Base-by-base conservation (phyloP, 805 yeast genomes). In the Ogataea paraovalis region DNA sequence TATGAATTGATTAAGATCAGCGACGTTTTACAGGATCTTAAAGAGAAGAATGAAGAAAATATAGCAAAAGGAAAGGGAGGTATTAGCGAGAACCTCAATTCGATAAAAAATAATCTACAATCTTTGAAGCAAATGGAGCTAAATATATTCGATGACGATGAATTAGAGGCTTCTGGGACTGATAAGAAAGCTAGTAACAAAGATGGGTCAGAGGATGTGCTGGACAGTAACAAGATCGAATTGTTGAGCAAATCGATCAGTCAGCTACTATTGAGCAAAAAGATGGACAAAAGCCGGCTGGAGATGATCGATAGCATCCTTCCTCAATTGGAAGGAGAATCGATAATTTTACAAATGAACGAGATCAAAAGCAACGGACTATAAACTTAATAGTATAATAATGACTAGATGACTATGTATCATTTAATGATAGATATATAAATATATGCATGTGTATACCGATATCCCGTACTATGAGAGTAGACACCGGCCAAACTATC, bases 1-100 rank as follows among this genome's bases (percentile, higher is more conserved):
- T 83, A 80, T 61, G 91, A 85, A 51, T 67, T 85, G 53, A 83
- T 85, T 58, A 82, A 82, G 56, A 75, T 85, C 49, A 83, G 80
- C 55, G 78, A 81, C 41, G 75, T 83, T 3, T 64, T 85, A 44
- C 62, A 61, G 45, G 70, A 66, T 32, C 47, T 73, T 39, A 67
- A 67, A 34, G 46, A 51, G 14, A 50, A 54, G 27, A 57, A 53
- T 22, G 58, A 56, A 14, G 46, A 47, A 10, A 55, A 54, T 14
- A 45, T 44, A 19, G 47, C 50, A 9, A 48, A 43, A 4, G 56
- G 54, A 3, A 44, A 48, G n/a, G 55, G 58, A 14, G 48, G 57
- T 2, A 54, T 63, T 2, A 51, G 50, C 2, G 56, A 56, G 5
- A 59, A 59, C 39, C 54, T 67, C 33, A 52, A 50, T 13, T 53